Percentiles rank a stretch among this genome's conserved stretches.
phyloP scores from a whole-genome alignment of 2,329 filamentous ascomycete genomes.

The Beauveria medogensis region DNA sequence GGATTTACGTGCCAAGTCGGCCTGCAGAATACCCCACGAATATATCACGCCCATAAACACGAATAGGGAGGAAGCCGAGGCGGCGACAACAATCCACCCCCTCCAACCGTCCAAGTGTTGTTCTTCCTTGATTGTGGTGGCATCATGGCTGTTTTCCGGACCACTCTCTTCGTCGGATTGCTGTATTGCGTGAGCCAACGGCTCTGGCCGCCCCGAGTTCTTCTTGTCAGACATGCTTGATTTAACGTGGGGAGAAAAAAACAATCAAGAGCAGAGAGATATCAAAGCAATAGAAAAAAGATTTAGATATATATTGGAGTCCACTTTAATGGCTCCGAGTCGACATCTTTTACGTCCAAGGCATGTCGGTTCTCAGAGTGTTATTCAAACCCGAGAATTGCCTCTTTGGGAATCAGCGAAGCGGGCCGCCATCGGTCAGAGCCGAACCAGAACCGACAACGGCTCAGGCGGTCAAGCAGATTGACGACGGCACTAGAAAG shows the following conservation, averaged over 20 bases:
- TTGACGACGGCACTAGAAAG: not conserved
- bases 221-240: not conserved
- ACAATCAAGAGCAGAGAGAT: not conserved
- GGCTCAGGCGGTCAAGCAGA: not conserved
- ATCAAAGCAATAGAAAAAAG: not conserved
- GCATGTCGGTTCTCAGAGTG: not conserved
- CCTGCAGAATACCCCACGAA: slow-evolving; percentile 22
- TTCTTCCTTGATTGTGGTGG: not conserved
- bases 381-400: slow-evolving; percentile 9
- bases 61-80: slow-evolving; percentile 19
- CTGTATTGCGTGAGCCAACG: not conserved
- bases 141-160: not conserved
- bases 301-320: not conserved
- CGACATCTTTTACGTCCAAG: not conserved
- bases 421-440: not conserved
- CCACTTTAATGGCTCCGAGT: not conserved
- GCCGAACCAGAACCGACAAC: not conserved
- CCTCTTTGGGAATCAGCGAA: not conserved
- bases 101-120: slow-evolving; percentile 12
- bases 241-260: not conserved
- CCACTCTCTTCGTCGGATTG: slow-evolving; percentile 7
- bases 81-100: slow-evolving; percentile 21
- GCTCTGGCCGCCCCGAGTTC: not conserved
- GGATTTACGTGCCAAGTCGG: slow-evolving; percentile 16
- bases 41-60: slow-evolving; percentile 23